These are phyloP conservation scores for Podospora anserina DNA, from an alignment of 495 filamentous ascomycete species.

Conservation along the genomic window DNA sequence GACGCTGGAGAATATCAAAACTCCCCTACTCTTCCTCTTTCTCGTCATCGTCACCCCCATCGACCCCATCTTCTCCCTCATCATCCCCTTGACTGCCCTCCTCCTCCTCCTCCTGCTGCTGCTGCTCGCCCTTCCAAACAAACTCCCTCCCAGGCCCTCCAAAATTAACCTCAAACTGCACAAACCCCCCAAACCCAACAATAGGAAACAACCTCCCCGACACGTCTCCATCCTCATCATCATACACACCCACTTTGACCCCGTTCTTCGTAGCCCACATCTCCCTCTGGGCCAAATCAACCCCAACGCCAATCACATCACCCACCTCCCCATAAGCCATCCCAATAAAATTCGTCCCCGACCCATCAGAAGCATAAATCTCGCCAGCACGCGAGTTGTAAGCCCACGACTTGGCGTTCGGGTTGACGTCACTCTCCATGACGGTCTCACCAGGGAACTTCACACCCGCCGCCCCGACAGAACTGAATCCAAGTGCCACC, in stretches of 20 bases:
- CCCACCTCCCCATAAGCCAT: constrained; percentile 14
- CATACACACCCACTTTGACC: constrained; percentile 6
- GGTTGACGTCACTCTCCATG: background rate
- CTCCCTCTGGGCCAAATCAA: constrained; percentile 21
- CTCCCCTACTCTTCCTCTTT: background rate
- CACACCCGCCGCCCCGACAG: constrained; percentile 23
- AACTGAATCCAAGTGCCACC: constrained; percentile 27
- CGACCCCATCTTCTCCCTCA: background rate
- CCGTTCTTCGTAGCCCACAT: constrained; percentile 33
- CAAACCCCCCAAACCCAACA: constrained; percentile 18
- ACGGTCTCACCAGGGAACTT: constrained; percentile 22
- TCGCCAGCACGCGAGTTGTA: constrained; percentile 23
- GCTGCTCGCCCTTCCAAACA: background rate
- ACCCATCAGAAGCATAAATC: constrained; percentile 7
- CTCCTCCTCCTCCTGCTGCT: background rate
- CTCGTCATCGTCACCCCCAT: background rate
- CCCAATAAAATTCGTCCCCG: background rate
- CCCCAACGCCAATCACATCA: constrained; percentile 27
- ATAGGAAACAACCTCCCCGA: constrained; percentile 27
- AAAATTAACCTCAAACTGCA: constrained; percentile 25
- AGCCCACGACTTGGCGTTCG: constrained; percentile 20
- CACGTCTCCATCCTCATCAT: constrained; percentile 6
- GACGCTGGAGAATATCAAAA: too few relatives aligned
- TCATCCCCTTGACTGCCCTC: constrained; percentile 4
- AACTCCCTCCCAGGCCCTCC: constrained; percentile 3